Conservation (phyloP, 257 asterid species). For the Nicotiana attenuata region DNA sequence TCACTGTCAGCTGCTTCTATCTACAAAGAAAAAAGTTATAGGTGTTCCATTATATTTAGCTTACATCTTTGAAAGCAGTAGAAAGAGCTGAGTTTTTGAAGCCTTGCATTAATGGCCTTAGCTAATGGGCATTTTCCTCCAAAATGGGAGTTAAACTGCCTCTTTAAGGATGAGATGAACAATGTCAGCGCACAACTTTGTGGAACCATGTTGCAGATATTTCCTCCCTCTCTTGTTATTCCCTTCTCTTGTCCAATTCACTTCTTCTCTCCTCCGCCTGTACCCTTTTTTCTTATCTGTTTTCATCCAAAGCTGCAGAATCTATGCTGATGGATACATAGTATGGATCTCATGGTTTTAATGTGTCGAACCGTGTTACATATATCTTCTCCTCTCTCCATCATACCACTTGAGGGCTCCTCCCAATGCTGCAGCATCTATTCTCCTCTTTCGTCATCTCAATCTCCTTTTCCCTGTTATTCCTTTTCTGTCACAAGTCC, state of each 20-base stretch:
- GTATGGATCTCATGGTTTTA: not conserved
- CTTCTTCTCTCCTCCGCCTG: not conserved
- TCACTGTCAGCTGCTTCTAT: not conserved
- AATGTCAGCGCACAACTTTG: not conserved
- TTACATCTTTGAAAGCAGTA: not conserved
- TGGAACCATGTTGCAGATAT: not conserved
- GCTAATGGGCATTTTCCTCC: not conserved
- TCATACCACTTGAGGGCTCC: not conserved
- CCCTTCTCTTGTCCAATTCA: not conserved
- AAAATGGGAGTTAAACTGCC: not conserved
- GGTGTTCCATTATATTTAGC: not conserved
- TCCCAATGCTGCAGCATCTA: not conserved
- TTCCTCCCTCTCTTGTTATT: not conserved
- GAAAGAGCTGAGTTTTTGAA: not conserved
- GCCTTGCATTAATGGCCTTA: not conserved
- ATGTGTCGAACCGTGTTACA: not conserved
- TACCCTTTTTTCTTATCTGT: not conserved
- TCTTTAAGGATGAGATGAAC: not conserved
- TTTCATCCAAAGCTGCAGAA: not conserved
- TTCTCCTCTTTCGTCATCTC: slow-evolving; percentile 1
- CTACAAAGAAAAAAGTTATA: not conserved
- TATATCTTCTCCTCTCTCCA: not conserved
- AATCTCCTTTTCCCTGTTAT: not conserved
- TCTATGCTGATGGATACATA: not conserved
- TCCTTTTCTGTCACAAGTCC: slow-evolving; percentile 2